Conservation (phyloP, 805 yeast genomes). For the Dipodascus albidus region DNA sequence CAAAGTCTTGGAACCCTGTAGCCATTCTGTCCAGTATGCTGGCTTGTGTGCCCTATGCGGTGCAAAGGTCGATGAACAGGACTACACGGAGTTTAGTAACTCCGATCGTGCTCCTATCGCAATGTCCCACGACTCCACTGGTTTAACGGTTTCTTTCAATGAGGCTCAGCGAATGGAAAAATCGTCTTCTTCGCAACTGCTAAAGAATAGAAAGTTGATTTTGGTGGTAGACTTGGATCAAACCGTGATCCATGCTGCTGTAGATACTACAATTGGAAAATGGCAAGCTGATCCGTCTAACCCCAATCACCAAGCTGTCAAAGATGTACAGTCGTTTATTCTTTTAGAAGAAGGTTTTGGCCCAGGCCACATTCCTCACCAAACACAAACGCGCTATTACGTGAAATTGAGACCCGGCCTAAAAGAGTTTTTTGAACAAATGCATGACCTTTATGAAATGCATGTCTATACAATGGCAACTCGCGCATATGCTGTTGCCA, state of each 20-base stretch:
- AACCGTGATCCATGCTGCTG: slow-evolving; percentile 95
- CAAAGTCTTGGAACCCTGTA: slow-evolving; percentile 66
- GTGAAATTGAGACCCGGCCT: slow-evolving; percentile 89
- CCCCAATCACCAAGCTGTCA: slow-evolving; percentile 75
- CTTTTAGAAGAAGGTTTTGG: slow-evolving; percentile 52
- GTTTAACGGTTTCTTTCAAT: slow-evolving; percentile 67
- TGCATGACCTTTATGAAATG: slow-evolving; percentile 64
- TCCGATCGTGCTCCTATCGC: slow-evolving; percentile 72
- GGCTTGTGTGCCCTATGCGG: slow-evolving; percentile 95
- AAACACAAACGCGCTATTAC: slow-evolving; percentile 64
- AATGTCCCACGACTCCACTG: slow-evolving; percentile 82
- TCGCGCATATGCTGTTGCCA: slow-evolving; percentile 78
- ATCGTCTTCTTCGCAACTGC: slow-evolving; percentile 46
- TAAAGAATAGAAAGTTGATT: slow-evolving; percentile 57
- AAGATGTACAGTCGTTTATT: slow-evolving; percentile 68
- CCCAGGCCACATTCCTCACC: slow-evolving; percentile 41
- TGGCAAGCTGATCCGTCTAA: slow-evolving; percentile 84
- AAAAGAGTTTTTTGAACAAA: slow-evolving; percentile 52
- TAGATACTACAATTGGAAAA: slow-evolving; percentile 92
- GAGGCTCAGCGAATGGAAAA: slow-evolving; percentile 84
- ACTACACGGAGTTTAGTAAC: slow-evolving; percentile 58
- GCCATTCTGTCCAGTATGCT: slow-evolving; percentile 87
- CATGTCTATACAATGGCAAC: slow-evolving; percentile 99
- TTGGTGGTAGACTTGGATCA: slow-evolving; percentile 95
- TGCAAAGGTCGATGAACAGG: slow-evolving; percentile 54